phyloP scores from a whole-genome alignment of 345 rosid species.

The Turnera subulata region DNA sequence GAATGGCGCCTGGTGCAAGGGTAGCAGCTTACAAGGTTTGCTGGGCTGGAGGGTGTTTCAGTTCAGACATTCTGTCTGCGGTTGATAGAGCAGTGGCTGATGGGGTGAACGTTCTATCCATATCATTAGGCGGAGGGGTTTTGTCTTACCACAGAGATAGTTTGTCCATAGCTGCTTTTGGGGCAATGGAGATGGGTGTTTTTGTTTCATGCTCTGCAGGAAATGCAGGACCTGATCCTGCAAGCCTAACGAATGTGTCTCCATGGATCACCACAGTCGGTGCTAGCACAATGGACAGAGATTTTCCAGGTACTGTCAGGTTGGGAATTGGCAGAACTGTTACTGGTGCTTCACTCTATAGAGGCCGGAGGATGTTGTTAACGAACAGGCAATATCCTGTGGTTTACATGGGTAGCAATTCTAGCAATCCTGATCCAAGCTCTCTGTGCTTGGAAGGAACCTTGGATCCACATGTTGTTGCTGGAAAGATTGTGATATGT shows the following conservation, averaged over 20 bases:
- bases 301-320: constrained; percentile 19
- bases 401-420: constrained; percentile 25
- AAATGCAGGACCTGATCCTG: constrained; percentile 30
- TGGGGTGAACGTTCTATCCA: constrained; percentile 28
- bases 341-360: constrained; percentile 23
- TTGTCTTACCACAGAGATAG: constrained; percentile 23
- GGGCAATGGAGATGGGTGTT: constrained; percentile 29
- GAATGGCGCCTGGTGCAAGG: constrained; percentile 32
- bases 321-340: constrained; percentile 23
- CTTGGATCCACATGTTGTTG: constrained; percentile 16
- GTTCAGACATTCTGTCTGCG: constrained; percentile 27
- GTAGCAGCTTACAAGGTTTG: constrained; percentile 29
- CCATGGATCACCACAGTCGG: constrained; percentile 32
- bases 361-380: constrained; percentile 17
- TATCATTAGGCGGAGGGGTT: constrained; percentile 29
- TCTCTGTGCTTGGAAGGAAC: constrained; percentile 31
- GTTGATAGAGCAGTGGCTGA: constrained; percentile 29
- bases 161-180: constrained; percentile 29
- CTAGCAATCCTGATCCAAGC: constrained; percentile 20
- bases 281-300: constrained; percentile 27
- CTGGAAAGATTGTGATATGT: constrained; percentile 29
- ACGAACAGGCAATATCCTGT: constrained; percentile 20
- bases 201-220: constrained; percentile 33
- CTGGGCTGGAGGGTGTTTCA: constrained; percentile 30
- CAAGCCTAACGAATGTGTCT: constrained; percentile 26